Evolutionary conservation across 2,329 filamentous ascomycete species (phyloP), one percentile per base, ranked within the genome.

Genomic region (Pseudocercospora fuligena): DNA sequence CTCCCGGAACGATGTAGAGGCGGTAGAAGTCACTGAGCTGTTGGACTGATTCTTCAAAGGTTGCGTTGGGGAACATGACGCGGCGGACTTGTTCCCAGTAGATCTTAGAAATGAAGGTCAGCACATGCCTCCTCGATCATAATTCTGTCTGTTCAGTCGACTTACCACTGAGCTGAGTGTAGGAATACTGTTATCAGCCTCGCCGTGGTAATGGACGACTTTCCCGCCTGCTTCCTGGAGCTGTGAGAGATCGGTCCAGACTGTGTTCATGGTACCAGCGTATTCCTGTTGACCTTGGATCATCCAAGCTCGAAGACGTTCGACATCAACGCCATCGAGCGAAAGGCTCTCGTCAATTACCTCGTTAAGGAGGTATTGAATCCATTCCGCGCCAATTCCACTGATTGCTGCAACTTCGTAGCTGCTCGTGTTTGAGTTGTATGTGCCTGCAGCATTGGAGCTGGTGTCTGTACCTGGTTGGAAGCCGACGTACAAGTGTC

Each of bases 161-260:
- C n/a, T 31, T 31, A 31, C 29, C 4, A 86, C 81, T 0, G 84
- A 86, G 0, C 84, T 86, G 4, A 79, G 83, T 0, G 86, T 75
- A 0, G 85, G 85, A 67, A 88, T 78, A 12, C 80, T 82, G 16
- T 80, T 76, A 73, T 88, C 86, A 0, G 83, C 83, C 74, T 88
- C 85, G 59, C 85, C 85, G 76, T 88, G 86, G 78, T 82, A 86
- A 74, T 87, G 85, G 16, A 88, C 77, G 4, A 88, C 75, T 74
- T 88, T 88, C 49, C 84, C 85, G 23, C 86, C 86, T 0, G 78
- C 72, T 3, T 77, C 65, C 33, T 84, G 77, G 78, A 87, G 86
- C 2, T 78, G 70, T 0, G 81, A 83, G 0, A 88, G 77, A 69
- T 88, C 85, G 0, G 84, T 82, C 27, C 82, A 72, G 1, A 82